Conservation (phyloP, 2,329 filamentous ascomycete genomes). For the Cercospora sp. region DNA sequence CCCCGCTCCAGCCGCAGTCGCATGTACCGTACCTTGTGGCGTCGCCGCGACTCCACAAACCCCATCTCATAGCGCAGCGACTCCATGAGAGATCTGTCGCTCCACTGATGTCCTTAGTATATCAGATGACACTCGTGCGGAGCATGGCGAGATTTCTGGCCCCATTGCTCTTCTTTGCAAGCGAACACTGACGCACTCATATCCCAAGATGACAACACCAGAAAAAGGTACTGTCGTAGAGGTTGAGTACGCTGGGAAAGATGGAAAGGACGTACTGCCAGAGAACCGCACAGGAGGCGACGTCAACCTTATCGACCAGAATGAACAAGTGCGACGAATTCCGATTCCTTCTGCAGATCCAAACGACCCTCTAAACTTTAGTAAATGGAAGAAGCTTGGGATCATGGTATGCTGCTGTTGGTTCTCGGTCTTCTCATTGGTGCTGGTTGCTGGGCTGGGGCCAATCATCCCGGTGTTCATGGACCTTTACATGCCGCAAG, state of each 20-base stretch:
- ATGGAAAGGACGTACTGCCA: not conserved
- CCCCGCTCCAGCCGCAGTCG: not conserved
- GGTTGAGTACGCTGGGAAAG: not conserved
- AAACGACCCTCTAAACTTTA: slow-evolving; percentile 37
- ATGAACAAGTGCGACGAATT: slow-evolving; percentile 27
- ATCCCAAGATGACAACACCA: not conserved
- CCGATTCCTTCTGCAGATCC: slow-evolving; percentile 28
- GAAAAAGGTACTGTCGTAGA: not conserved
- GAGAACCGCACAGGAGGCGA: slow-evolving; percentile 13
- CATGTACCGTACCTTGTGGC: not conserved
- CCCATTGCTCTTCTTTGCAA: not conserved
- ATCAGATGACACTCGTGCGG: not conserved
- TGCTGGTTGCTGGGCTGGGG: slow-evolving; percentile 54
- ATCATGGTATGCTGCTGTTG: slow-evolving; percentile 37
- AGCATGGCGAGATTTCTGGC: not conserved
- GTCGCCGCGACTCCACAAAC: not conserved
- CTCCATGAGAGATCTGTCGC: not conserved
- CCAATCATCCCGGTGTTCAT: slow-evolving; percentile 41
- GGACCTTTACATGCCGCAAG: slow-evolving; percentile 34
- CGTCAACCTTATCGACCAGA: slow-evolving; percentile 24
- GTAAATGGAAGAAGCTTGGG: slow-evolving; percentile 35
- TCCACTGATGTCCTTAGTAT: not conserved
- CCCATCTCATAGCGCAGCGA: not conserved
- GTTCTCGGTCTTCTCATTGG: slow-evolving; percentile 42
- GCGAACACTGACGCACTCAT: not conserved